phyloP scores from a whole-genome alignment of 352 stramenopile genomes.

The Blastocystis hominis region DNA sequence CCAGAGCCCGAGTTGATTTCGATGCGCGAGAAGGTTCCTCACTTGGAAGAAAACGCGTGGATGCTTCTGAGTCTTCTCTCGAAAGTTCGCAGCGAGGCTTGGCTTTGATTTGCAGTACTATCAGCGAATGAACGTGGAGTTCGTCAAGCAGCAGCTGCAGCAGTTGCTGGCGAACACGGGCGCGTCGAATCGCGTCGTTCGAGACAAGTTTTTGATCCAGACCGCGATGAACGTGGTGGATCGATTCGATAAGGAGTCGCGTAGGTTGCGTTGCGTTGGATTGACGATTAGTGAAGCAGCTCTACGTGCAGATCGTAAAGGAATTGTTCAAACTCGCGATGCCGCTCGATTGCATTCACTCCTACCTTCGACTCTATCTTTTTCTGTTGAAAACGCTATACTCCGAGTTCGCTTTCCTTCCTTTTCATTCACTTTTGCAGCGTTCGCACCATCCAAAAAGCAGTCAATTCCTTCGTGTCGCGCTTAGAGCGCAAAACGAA shows the following conservation, averaged over 20 bases:
- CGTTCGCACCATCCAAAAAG: constrained; percentile 29
- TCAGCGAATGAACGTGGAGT: constrained; percentile 24
- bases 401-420: background rate
- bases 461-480: constrained; percentile 14
- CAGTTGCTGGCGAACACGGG: background rate
- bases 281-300: background rate
- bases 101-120: background rate
- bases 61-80: background rate
- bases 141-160: background rate
- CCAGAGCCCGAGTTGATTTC: background rate
- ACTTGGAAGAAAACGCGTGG: constrained; percentile 19
- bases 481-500: constrained; percentile 11
- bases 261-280: background rate
- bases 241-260: background rate
- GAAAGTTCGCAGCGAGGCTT: background rate
- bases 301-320: background rate
- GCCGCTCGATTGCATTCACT: constrained; percentile 23
- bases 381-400: constrained; percentile 3
- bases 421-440: background rate
- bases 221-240: background rate
- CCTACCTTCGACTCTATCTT: constrained; percentile 26
- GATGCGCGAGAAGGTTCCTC: background rate
- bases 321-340: constrained; percentile 35
- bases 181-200: background rate
- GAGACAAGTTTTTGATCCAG: constrained; percentile 24